These are phyloP conservation scores for Boletus vermiculosoides DNA, from an alignment of 768 basidiomycete genomes.

Conservation along the genomic window DNA sequence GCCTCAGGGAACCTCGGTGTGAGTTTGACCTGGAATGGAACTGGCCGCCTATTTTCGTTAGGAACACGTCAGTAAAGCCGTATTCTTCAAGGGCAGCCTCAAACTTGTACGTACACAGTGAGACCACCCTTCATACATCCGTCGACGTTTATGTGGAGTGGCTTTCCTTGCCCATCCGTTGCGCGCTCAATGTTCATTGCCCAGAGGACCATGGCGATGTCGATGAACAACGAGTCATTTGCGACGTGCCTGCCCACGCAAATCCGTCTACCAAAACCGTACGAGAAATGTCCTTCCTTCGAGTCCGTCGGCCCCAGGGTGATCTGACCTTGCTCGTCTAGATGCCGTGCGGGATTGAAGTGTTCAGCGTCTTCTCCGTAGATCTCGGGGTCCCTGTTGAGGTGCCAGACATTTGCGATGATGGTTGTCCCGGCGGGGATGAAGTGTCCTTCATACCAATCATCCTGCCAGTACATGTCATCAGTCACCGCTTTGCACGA, in stretches of 20 bases:
- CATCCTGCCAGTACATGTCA: constrained; percentile 13
- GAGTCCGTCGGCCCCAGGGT: neutral
- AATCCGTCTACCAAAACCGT: constrained; percentile 16
- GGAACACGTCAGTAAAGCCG: neutral
- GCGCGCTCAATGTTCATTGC: constrained; percentile 20
- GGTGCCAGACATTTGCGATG: constrained; percentile 15
- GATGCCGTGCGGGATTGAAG: constrained; percentile 39
- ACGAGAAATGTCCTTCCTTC: constrained; percentile 15
- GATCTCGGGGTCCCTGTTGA: constrained; percentile 40
- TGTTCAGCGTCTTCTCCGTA: constrained; percentile 48
- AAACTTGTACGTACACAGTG: constrained; percentile 1
- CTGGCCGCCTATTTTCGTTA: neutral
- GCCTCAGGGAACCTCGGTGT: constrained; percentile 7
- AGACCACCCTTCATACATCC: constrained; percentile 10
- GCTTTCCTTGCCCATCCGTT: constrained; percentile 1
- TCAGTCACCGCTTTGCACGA: neutral
- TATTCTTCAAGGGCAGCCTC: too few relatives aligned
- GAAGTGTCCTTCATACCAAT: constrained; percentile 23
- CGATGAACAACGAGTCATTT: constrained; percentile 35
- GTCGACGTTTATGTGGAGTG: constrained; percentile 3
- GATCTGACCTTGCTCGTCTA: neutral
- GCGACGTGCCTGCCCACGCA: constrained; percentile 37
- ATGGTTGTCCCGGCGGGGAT: constrained; percentile 21
- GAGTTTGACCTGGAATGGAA: constrained; percentile 3
- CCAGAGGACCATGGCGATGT: constrained; percentile 31